Base-by-base conservation (phyloP, 1,284 basidiomycete species). In the Trichosporon inkin region DNA sequence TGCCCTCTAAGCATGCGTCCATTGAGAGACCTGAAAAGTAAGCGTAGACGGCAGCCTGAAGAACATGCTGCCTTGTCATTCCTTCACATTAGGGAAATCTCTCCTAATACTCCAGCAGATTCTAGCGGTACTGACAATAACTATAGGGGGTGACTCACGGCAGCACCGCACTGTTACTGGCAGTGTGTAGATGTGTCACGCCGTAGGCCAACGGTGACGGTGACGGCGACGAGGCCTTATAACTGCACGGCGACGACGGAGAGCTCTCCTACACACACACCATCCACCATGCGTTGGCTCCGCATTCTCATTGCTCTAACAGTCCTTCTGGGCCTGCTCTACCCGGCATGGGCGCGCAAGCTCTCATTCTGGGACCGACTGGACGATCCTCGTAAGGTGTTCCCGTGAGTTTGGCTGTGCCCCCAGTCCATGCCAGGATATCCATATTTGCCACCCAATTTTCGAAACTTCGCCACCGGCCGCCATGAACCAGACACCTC, bases 311-410 rank as follows among this genome's bases (percentile, higher is more conserved):
- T 32, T 6, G 14, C 16, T 7, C 24, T 49, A 2, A n/a, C 16
- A 6, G 8, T 49, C n/a, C 6, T 49, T 5, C 44, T 49, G 7
- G 44, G 44, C 14, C 22, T n/a, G 24, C 44, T 49, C 7, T 49
- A 49, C n/a, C 44, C 44, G 10, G 28, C 44, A 3, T 49, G 44
- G 44, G 44, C 44, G 24, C 44, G 44, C 28, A 49, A 49, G 44
- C 44, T 49, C 24, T 49, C 44, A 19, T 16, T 49, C 10, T 49
- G 44, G 44, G 44, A 49, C 22, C 44, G 44, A 7, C 44, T 49
- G 6, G 44, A 49, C 14, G 44, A 49, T 17, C 44, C 44, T 10
- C 44, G 44, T 22, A n/a, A 6, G 2, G 44, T 49, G 8, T 49
- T 32, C 10, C 22, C 44, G 44, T 49, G 24, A 49, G 44, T 32